These are phyloP conservation scores for Candida ficus DNA, from an alignment of 805 yeast genomes.

Conservation along the genomic window DNA sequence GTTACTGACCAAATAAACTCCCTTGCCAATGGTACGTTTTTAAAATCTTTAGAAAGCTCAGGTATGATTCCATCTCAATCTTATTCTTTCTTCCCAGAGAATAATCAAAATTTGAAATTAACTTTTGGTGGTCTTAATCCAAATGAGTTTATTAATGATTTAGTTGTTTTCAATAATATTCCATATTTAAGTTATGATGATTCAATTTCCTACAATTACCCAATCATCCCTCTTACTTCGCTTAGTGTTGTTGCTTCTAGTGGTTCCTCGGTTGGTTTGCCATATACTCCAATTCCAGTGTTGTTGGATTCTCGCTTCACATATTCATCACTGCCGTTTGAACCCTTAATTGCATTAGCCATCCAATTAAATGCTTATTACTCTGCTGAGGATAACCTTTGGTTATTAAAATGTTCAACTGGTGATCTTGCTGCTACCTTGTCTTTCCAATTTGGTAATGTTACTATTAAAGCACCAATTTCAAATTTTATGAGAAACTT, in stretches of 20 bases:
- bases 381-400: constrained; percentile 37
- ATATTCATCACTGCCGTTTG: constrained; percentile 49
- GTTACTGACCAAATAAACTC: neutral
- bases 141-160: constrained; percentile 38
- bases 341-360: constrained; percentile 54
- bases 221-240: constrained; percentile 43
- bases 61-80: constrained; percentile 33
- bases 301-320: constrained; percentile 51
- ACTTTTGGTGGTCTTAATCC: constrained; percentile 58
- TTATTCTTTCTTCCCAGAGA: constrained; percentile 37
- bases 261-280: constrained; percentile 23
- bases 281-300: constrained; percentile 34
- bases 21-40: constrained; percentile 18
- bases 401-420: constrained; percentile 62
- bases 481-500: constrained; percentile 40
- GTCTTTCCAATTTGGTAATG: constrained; percentile 47
- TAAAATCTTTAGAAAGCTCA: constrained; percentile 28
- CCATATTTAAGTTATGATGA: constrained; percentile 30
- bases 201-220: constrained; percentile 29
- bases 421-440: constrained; percentile 44
- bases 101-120: constrained; percentile 29
- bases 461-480: constrained; percentile 46
- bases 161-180: constrained; percentile 45
- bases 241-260: constrained; percentile 38
- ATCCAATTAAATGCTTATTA: constrained; percentile 67